A percentile compares a stretch with the other conserved stretches of the same genome.
phyloP scores from a whole-genome alignment of 2,329 filamentous ascomycete species.

The Ascochyta rabiei region DNA sequence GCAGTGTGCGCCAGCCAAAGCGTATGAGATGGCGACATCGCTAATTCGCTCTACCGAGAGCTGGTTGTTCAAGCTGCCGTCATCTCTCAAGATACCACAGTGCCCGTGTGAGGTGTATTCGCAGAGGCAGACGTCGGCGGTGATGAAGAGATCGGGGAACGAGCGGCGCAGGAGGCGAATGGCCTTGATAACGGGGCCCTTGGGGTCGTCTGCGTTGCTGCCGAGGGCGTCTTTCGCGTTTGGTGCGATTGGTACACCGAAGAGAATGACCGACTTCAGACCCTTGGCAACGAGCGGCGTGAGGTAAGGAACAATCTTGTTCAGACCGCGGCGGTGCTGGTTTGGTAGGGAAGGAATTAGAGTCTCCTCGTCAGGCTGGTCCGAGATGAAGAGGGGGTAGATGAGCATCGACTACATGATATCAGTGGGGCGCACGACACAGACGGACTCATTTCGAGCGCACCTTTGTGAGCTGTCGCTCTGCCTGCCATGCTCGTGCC shows the following conservation, averaged over 20 bases:
- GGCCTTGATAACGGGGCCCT: constrained; percentile 85
- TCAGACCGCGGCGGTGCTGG: constrained; percentile 86
- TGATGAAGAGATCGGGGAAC: constrained; percentile 91
- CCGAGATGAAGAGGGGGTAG: constrained; percentile 95
- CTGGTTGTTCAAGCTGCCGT: constrained; percentile 90
- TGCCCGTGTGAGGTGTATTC: constrained; percentile 98
- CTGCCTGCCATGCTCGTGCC: constrained; percentile 58
- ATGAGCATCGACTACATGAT: constrained; percentile 87
- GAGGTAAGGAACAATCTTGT: constrained; percentile 83
- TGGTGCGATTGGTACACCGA: constrained; percentile 85
- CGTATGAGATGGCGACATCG: constrained; percentile 97
- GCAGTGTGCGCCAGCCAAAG: constrained; percentile 93
- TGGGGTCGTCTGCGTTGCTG: constrained; percentile 88
- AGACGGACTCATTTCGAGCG: constrained; percentile 10
- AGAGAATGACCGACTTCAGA: constrained; percentile 89
- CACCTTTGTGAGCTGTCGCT: constrained; percentile 59
- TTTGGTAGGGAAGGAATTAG: constrained; percentile 89
- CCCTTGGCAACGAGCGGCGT: constrained; percentile 88
- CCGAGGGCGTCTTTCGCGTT: constrained; percentile 88
- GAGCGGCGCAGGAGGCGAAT: constrained; percentile 83
- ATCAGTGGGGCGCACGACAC: constrained; percentile 24
- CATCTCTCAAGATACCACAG: constrained; percentile 92
- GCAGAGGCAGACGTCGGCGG: constrained; percentile 93
- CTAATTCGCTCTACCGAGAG: constrained; percentile 93
- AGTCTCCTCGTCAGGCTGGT: constrained; percentile 89